Evolutionary conservation across 2,329 filamentous ascomycete genomes (phyloP).

Genomic region (Arachnopeziza araneosa): DNA sequence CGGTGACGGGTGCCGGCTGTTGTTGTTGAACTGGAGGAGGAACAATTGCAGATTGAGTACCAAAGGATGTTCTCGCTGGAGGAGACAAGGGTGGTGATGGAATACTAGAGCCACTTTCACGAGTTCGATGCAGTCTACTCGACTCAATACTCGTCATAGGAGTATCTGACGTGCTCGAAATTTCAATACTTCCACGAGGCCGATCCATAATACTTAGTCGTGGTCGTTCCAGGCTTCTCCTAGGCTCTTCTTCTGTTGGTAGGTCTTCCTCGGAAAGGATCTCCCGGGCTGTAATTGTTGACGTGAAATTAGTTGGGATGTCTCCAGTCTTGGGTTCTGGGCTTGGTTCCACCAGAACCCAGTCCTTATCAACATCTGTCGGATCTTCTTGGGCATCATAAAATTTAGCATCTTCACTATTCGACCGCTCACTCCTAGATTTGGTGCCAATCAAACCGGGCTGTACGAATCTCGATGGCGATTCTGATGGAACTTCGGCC

Average conservation of each 20-base stretch:
- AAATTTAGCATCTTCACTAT: conserved; percentile 21
- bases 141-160: neutral
- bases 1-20: neutral
- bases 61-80: neutral
- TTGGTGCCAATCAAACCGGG: neutral
- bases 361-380: conserved; percentile 14
- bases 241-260: neutral
- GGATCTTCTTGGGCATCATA: conserved; percentile 19
- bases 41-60: neutral
- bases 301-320: neutral
- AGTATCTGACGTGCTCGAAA: neutral
- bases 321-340: neutral
- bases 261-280: neutral
- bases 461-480: neutral
- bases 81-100: neutral
- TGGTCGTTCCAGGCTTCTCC: neutral
- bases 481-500: neutral
- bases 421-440: conserved; percentile 17
- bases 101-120: neutral
- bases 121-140: neutral
- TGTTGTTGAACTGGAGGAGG: neutral
- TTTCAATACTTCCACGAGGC: neutral
- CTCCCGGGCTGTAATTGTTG: neutral
- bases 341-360: conserved; percentile 20
- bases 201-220: neutral